These are phyloP conservation scores for Crinitomyces ghanaensis DNA, from an alignment of 805 yeast genomes.

Conservation along the genomic window DNA sequence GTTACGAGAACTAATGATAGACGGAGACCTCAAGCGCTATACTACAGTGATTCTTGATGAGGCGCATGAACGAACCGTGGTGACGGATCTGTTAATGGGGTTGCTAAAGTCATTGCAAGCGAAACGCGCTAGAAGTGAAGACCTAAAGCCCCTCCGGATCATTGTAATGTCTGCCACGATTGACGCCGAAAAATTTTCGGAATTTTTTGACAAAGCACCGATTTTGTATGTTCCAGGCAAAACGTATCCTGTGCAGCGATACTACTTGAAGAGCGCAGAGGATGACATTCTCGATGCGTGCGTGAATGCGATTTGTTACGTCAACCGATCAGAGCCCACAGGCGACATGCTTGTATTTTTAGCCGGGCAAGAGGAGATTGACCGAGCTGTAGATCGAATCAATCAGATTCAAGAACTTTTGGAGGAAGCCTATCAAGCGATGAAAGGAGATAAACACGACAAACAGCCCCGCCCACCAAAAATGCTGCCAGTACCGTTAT, in stretches of 20 bases:
- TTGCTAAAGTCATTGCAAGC: constrained; percentile 59
- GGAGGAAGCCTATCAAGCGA: constrained; percentile 54
- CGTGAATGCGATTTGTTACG: constrained; percentile 62
- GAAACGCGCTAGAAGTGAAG: constrained; percentile 20
- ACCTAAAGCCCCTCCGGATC: constrained; percentile 50
- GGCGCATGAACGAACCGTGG: constrained; percentile 92
- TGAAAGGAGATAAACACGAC: no score
- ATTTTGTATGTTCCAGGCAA: constrained; percentile 83
- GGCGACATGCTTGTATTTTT: constrained; percentile 91
- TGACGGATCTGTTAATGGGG: constrained; percentile 85
- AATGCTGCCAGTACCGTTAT: constrained; percentile 70
- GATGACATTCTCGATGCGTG: constrained; percentile 80
- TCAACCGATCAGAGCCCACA: constrained; percentile 64
- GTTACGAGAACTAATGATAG: constrained; percentile 77
- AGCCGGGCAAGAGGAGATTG: constrained; percentile 97
- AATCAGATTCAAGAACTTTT: constrained; percentile 48
- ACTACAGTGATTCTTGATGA: constrained; percentile 80
- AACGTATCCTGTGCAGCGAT: constrained; percentile 69
- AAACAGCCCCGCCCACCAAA: no score
- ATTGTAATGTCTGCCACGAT: constrained; percentile 95
- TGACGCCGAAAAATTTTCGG: constrained; percentile 76
- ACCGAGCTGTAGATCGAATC: constrained; percentile 58
- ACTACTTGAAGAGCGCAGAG: constrained; percentile 49
- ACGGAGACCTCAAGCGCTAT: constrained; percentile 50
- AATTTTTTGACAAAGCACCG: constrained; percentile 67